phyloP scores from a whole-genome alignment of 2,329 filamentous ascomycete genomes.

The Paracamarosporium sp. region DNA sequence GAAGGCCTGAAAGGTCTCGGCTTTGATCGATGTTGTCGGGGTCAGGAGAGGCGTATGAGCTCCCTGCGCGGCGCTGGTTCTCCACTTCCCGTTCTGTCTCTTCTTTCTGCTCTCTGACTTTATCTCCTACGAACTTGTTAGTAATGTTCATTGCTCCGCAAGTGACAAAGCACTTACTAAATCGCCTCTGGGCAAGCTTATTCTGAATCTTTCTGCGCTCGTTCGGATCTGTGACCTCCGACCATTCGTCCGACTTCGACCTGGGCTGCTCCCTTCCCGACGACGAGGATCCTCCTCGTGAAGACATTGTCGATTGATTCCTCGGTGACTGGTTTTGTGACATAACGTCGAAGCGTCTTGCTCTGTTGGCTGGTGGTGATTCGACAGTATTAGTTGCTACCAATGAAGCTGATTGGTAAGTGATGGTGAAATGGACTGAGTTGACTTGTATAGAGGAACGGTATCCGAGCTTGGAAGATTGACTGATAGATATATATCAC shows the following conservation, averaged over 20 bases:
- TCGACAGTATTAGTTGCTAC: not conserved
- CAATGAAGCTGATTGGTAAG: not conserved
- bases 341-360: constrained; percentile 20
- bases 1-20: constrained; percentile 68
- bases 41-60: constrained; percentile 68
- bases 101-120: constrained; percentile 72
- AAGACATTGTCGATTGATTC: constrained; percentile 22
- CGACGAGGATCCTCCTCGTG: constrained; percentile 20
- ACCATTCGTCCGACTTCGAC: constrained; percentile 67
- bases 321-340: constrained; percentile 25
- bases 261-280: constrained; percentile 25
- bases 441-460: constrained; percentile 4
- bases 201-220: constrained; percentile 79
- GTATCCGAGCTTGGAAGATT: constrained; percentile 12
- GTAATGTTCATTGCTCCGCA: not conserved
- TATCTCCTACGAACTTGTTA: constrained; percentile 64
- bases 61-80: constrained; percentile 69
- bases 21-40: constrained; percentile 61
- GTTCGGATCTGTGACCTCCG: constrained; percentile 71
- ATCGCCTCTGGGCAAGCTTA: constrained; percentile 76
- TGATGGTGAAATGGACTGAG: not conserved
- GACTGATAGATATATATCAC: constrained; percentile 11
- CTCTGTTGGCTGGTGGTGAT: not conserved
- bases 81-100: constrained; percentile 67
- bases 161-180: constrained; percentile 61